Conservation (phyloP, 2,329 filamentous ascomycete genomes). For the Juglanconis sp. region DNA sequence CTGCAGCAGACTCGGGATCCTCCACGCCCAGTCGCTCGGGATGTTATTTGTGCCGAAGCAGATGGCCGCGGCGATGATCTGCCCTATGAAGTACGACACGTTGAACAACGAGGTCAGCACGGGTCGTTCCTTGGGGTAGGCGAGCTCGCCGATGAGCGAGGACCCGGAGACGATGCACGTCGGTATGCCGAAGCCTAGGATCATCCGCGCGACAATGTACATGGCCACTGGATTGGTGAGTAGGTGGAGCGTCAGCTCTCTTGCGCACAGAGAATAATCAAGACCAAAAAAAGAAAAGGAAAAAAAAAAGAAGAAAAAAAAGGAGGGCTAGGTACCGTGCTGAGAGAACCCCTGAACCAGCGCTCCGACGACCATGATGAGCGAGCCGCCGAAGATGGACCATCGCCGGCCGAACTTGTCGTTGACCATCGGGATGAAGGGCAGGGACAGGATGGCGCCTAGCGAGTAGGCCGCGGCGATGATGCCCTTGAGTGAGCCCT, state of each 20-base stretch:
- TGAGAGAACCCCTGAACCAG: slow-evolving; percentile 52
- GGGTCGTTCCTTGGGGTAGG: slow-evolving; percentile 58
- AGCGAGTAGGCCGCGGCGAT: slow-evolving; percentile 58
- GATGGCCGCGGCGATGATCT: slow-evolving; percentile 47
- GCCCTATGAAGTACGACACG: slow-evolving; percentile 54
- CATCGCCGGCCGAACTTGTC: slow-evolving; percentile 53
- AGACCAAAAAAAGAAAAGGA: too few relatives aligned
- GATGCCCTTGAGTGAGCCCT: slow-evolving; percentile 47
- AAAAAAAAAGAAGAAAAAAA: too few relatives aligned
- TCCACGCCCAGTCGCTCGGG: slow-evolving; percentile 29
- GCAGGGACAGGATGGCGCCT: slow-evolving; percentile 55
- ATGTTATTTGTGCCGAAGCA: slow-evolving; percentile 44
- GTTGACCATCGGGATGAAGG: slow-evolving; percentile 54
- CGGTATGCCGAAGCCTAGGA: slow-evolving; percentile 61
- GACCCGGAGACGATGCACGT: slow-evolving; percentile 58
- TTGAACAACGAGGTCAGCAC: slow-evolving; percentile 59
- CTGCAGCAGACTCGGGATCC: slow-evolving; percentile 44
- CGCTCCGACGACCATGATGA: slow-evolving; percentile 52
- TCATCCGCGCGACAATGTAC: slow-evolving; percentile 57
- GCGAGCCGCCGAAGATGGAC: slow-evolving; percentile 55
- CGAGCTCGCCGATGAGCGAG: slow-evolving; percentile 57
- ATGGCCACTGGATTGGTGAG: slow-evolving; percentile 42
- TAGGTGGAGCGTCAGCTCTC: not conserved
- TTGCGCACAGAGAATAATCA: too few relatives aligned
- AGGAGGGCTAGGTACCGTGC: slow-evolving; percentile 28